phyloP scores from a whole-genome alignment of 768 basidiomycete species.

The Podaxis sp. region DNA sequence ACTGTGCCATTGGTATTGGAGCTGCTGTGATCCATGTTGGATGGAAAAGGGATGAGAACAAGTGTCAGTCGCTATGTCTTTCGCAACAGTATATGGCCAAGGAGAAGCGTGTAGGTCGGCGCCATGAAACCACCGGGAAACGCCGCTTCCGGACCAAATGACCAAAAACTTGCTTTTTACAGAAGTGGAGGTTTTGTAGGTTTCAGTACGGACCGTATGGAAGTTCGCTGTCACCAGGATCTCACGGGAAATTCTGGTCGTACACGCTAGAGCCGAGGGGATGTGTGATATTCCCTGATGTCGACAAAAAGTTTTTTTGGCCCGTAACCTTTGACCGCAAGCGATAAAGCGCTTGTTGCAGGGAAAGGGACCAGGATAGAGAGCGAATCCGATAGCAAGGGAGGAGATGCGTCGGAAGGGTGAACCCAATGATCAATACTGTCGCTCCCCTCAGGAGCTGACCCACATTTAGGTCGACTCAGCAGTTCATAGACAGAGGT shows the following conservation, averaged over 20 bases:
- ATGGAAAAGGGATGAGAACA: neutral
- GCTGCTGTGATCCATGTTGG: constrained; percentile 1
- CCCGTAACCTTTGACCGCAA: neutral
- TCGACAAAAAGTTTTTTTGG: neutral
- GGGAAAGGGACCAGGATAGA: neutral
- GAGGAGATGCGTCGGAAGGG: neutral
- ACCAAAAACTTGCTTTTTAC: too few species aligned
- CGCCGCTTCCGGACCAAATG: neutral
- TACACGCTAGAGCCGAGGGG: too few species aligned
- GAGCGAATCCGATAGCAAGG: neutral
- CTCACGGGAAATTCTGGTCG: too few species aligned
- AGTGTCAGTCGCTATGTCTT: neutral
- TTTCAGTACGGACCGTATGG: too few species aligned
- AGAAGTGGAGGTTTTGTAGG: too few species aligned
- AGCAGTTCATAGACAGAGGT: neutral
- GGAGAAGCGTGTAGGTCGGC: neutral
- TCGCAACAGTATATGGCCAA: neutral
- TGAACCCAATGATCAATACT: neutral
- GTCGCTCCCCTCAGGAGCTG: neutral
- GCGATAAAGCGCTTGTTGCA: neutral
- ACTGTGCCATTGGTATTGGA: constrained; percentile 11
- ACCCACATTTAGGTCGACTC: too few species aligned
- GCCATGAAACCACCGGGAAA: neutral
- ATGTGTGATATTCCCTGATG: neutral
- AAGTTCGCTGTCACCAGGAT: too few species aligned